Percentiles rank a stretch among this genome's conserved stretches.
Evolutionary conservation across 306 rosid genomes (phyloP).

Genomic region (Trifolium pratense): DNA sequence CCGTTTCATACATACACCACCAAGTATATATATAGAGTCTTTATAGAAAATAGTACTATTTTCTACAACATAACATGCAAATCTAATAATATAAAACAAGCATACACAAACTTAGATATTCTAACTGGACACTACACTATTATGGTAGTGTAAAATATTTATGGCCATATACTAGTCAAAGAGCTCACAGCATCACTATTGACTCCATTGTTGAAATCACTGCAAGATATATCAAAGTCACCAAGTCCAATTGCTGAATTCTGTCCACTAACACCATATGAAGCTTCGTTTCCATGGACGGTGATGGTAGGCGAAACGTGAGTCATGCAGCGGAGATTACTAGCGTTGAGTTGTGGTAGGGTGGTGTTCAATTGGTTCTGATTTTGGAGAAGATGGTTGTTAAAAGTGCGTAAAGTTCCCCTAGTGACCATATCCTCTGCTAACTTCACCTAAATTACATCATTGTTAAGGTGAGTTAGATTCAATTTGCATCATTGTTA

Average conservation of each 20-base stretch:
- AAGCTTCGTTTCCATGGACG: slow-evolving; percentile 56
- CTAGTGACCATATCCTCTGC: slow-evolving; percentile 91
- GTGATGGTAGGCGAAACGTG: slow-evolving; percentile 69
- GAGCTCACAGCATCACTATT: slow-evolving; percentile 56
- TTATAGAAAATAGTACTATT: slow-evolving; percentile 1
- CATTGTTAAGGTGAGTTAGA: too few relatives aligned
- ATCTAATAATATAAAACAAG: slow-evolving; percentile 18
- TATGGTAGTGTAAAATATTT: not conserved
- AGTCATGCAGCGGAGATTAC: slow-evolving; percentile 42
- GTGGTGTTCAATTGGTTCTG: slow-evolving; percentile 56
- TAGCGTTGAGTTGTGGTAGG: slow-evolving; percentile 47
- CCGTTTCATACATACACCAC: slow-evolving; percentile 25
- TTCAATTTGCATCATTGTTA: too few relatives aligned
- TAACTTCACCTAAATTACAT: slow-evolving; percentile 75
- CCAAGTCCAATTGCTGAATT: slow-evolving; percentile 47
- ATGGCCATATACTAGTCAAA: slow-evolving; percentile 51
- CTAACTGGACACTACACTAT: not conserved
- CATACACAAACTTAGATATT: slow-evolving; percentile 3
- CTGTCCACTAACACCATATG: slow-evolving; percentile 57
- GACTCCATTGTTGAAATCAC: slow-evolving; percentile 54
- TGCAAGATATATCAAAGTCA: slow-evolving; percentile 44
- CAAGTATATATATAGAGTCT: slow-evolving; percentile 9
- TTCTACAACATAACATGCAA: slow-evolving; percentile 12
- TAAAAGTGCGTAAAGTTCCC: slow-evolving; percentile 61
- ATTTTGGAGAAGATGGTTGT: slow-evolving; percentile 57